phyloP scores from a whole-genome alignment of 192 early-diverging fungal genomes.

The Backusella sp. region DNA sequence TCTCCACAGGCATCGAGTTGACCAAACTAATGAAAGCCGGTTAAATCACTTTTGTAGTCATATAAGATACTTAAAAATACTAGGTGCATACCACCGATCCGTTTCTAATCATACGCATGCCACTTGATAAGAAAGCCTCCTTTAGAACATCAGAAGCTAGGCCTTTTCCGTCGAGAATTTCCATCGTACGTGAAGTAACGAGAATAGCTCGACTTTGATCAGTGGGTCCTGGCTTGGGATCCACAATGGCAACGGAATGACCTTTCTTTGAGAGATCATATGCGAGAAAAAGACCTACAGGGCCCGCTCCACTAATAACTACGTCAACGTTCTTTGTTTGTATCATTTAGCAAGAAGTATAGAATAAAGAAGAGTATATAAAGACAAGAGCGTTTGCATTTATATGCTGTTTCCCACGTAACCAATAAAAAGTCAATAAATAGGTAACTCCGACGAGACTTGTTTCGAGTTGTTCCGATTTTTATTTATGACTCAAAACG shows the following conservation, averaged over 20 bases:
- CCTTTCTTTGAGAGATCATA: conserved; percentile 17
- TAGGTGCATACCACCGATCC: neutral
- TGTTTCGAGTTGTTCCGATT: neutral
- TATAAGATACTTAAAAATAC: neutral
- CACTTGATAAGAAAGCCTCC: neutral
- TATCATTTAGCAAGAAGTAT: neutral
- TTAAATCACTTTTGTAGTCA: neutral
- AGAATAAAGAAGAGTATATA: neutral
- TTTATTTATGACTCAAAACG: neutral
- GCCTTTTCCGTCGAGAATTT: conserved; percentile 14
- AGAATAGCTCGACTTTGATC: conserved; percentile 25
- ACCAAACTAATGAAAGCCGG: neutral
- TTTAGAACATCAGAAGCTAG: neutral
- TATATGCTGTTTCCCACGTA: neutral
- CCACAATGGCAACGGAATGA: conserved; percentile 16
- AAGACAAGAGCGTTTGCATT: neutral
- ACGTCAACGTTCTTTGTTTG: conserved; percentile 11
- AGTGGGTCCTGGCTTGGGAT: conserved; percentile 1
- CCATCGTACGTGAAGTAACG: conserved; percentile 19
- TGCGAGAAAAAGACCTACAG: conserved; percentile 23
- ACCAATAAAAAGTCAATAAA: neutral
- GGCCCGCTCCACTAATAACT: conserved; percentile 30
- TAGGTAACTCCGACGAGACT: neutral
- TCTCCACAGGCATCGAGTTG: conserved; percentile 15
- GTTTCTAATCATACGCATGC: neutral